These are phyloP conservation scores for Naganishia vaughanmartiniae DNA, from an alignment of 768 basidiomycete species.

Conservation along the genomic window DNA sequence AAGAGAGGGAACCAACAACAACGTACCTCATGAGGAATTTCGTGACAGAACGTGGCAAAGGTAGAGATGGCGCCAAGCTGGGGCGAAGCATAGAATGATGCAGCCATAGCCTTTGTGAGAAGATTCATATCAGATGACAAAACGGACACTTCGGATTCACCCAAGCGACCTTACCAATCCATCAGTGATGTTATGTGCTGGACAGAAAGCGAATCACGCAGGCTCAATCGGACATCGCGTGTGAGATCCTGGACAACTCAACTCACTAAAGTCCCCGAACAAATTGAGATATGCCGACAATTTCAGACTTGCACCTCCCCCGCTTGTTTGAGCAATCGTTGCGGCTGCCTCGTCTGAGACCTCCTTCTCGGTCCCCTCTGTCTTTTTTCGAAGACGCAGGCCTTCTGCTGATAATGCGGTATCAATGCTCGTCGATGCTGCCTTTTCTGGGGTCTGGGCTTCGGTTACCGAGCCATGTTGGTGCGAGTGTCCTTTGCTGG, in stretches of 20 bases:
- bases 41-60: conserved; percentile 90
- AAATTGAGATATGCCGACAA: conserved; percentile 88
- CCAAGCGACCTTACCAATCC: conserved; percentile 61
- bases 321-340: conserved; percentile 8
- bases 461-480: conserved; percentile 53
- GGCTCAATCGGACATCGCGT: not conserved
- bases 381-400: conserved; percentile 6
- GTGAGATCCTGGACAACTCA: not conserved
- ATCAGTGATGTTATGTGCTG: conserved; percentile 84
- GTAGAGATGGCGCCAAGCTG: conserved; percentile 90
- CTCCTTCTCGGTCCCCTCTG: not conserved
- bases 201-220: not conserved
- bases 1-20: not conserved
- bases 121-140: not conserved
- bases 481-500: conserved; percentile 62
- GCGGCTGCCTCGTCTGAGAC: not conserved
- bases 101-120: conserved; percentile 68
- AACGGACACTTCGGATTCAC: conserved; percentile 56
- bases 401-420: conserved; percentile 6
- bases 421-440: conserved; percentile 9
- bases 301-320: conserved; percentile 65
- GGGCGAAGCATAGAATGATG: conserved; percentile 94
- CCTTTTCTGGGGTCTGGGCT: not conserved
- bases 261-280: conserved; percentile 77
- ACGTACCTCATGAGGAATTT: conserved; percentile 77